phyloP scores from a whole-genome alignment of 805 yeast genomes.

The Soucietia sequanensis region DNA sequence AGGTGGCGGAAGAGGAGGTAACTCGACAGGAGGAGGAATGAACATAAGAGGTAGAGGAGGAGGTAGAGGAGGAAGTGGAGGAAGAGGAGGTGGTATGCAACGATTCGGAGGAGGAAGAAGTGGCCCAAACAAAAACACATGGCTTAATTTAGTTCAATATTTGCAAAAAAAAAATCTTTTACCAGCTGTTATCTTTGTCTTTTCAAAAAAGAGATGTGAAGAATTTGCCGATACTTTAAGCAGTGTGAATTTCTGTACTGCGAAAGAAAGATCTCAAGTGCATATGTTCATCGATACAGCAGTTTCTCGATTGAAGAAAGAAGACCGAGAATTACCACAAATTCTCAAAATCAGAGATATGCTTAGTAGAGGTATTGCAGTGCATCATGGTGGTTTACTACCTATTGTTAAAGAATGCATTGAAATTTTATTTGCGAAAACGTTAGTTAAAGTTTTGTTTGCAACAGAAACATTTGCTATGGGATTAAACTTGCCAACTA shows the following conservation, averaged over 20 bases:
- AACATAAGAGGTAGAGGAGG: conserved; percentile 19
- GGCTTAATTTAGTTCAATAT: conserved; percentile 71
- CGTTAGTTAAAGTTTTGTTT: conserved; percentile 84
- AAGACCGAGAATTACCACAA: conserved; percentile 92
- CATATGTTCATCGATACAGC: conserved; percentile 93
- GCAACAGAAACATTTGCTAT: conserved; percentile 99
- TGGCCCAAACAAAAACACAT: conserved; percentile 76
- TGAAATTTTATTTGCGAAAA: conserved; percentile 85
- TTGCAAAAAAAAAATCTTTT: conserved; percentile 66
- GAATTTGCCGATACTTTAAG: conserved; percentile 81
- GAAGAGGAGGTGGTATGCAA: conserved; percentile 16
- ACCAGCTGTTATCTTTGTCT: conserved; percentile 92
- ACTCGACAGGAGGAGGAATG: conserved; percentile 15
- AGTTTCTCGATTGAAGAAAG: conserved; percentile 79
- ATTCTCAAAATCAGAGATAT: conserved; percentile 78
- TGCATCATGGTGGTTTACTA: conserved; percentile 90
- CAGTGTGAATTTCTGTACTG: conserved; percentile 74
- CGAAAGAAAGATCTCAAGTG: conserved; percentile 85
- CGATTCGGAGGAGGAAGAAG: conserved; percentile 36
- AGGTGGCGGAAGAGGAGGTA: conserved; percentile 24
- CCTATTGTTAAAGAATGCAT: conserved; percentile 93
- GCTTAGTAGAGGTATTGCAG: conserved; percentile 88
- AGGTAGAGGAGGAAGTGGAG: conserved; percentile 26
- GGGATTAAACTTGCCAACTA: conserved; percentile 96
- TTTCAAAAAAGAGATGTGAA: conserved; percentile 90